Evolutionary conservation across 805 yeast species (phyloP).

Genomic region (Zygosaccharomyces bisporus): DNA sequence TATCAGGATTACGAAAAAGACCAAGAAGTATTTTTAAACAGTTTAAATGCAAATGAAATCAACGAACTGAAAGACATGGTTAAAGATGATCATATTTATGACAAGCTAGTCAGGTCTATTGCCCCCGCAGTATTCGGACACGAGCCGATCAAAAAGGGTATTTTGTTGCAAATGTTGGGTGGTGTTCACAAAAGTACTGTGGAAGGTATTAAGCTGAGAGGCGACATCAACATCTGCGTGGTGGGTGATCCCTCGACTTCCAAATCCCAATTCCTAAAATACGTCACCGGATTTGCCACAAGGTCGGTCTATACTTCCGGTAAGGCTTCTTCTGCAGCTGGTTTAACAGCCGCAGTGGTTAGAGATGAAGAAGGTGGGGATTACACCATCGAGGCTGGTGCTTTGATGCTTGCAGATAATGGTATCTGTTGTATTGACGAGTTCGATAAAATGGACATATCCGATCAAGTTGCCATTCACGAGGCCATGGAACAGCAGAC

Average conservation of each 20-base stretch:
- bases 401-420: slow-evolving; percentile 95
- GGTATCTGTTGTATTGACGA: slow-evolving; percentile 99
- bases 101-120: slow-evolving; percentile 78
- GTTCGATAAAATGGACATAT: slow-evolving; percentile 94
- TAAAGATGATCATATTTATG: slow-evolving; percentile 77
- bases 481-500: slow-evolving; percentile 99
- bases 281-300: slow-evolving; percentile 87
- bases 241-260: slow-evolving; percentile 99
- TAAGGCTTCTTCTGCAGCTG: slow-evolving; percentile 98
- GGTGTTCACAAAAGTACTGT: slow-evolving; percentile 94
- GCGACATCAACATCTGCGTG: slow-evolving; percentile 92
- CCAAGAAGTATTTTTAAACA: slow-evolving; percentile 75
- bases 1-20: slow-evolving; percentile 55
- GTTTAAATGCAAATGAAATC: slow-evolving; percentile 76
- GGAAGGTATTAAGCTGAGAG: slow-evolving; percentile 92
- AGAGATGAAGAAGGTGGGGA: slow-evolving; percentile 97
- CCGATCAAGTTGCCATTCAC: slow-evolving; percentile 97
- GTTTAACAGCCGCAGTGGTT: slow-evolving; percentile 96
- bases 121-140: slow-evolving; percentile 98
- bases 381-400: slow-evolving; percentile 97
- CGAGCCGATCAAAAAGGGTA: slow-evolving; percentile 88
- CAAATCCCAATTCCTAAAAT: slow-evolving; percentile 91
- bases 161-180: slow-evolving; percentile 80
- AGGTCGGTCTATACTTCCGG: slow-evolving; percentile 96
- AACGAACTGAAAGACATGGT: slow-evolving; percentile 86